phyloP scores from a whole-genome alignment of 148 eudicot genomes.

The Silene conica region DNA sequence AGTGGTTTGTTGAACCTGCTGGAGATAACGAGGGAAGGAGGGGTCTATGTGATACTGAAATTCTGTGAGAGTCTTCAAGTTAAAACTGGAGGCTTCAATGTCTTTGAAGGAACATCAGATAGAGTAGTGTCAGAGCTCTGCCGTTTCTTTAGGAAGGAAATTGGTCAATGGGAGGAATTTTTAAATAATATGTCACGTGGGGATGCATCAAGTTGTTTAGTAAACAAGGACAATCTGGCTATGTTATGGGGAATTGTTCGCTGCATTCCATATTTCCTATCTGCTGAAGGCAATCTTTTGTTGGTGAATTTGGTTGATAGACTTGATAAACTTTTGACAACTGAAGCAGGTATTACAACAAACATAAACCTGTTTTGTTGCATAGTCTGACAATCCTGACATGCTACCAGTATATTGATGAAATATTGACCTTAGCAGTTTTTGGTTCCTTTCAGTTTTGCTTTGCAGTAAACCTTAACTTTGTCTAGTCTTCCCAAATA shows the following conservation, averaged over 20 bases:
- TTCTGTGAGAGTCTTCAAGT: slow-evolving; percentile 49
- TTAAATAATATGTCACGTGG: slow-evolving; percentile 28
- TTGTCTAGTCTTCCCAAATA: not conserved
- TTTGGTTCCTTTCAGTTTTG: not conserved
- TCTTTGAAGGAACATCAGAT: slow-evolving; percentile 37
- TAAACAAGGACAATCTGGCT: slow-evolving; percentile 52
- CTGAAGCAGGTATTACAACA: slow-evolving; percentile 41
- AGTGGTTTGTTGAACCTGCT: slow-evolving; percentile 54
- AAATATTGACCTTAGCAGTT: not conserved
- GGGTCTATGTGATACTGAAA: slow-evolving; percentile 41
- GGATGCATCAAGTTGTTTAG: slow-evolving; percentile 23
- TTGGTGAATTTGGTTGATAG: slow-evolving; percentile 59
- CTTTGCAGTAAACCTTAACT: not conserved
- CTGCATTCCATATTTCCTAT: slow-evolving; percentile 55
- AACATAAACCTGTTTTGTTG: not conserved
- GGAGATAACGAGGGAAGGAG: slow-evolving; percentile 53
- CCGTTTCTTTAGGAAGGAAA: slow-evolving; percentile 32
- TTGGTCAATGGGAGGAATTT: slow-evolving; percentile 40
- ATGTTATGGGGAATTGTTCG: slow-evolving; percentile 71
- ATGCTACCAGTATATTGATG: not conserved
- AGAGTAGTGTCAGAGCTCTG: slow-evolving; percentile 34
- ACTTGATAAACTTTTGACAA: slow-evolving; percentile 45
- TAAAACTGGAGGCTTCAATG: slow-evolving; percentile 30
- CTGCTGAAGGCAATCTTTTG: slow-evolving; percentile 33
- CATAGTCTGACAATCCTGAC: slow-evolving; percentile 4